phyloP scores from a whole-genome alignment of 768 basidiomycete species.

The Boletus huronensis region DNA sequence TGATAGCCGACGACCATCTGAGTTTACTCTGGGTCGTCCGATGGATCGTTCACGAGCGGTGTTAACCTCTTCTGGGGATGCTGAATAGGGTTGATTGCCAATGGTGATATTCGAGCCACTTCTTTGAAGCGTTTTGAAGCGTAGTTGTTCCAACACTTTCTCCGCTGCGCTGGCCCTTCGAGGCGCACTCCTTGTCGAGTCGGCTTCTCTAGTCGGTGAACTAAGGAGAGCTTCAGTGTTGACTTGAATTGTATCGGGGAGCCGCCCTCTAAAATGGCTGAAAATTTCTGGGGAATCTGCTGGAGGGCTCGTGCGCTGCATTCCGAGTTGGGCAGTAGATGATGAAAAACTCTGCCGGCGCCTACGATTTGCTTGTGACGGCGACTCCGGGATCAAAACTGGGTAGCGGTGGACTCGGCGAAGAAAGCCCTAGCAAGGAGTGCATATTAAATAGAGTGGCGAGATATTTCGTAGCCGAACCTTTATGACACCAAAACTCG shows the following conservation, averaged over 20 bases:
- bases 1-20: conserved; percentile 27
- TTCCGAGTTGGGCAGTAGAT: conserved; percentile 9
- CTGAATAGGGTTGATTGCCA: conserved; percentile 14
- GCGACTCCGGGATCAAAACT: conserved; percentile 51
- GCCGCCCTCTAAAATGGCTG: conserved; percentile 20
- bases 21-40: conserved; percentile 28
- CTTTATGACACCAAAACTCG: conserved; percentile 97
- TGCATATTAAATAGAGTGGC: neutral
- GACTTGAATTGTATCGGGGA: conserved; percentile 18
- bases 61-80: conserved; percentile 17
- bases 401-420: conserved; percentile 94
- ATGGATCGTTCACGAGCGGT: conserved; percentile 15
- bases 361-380: conserved; percentile 20
- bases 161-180: conserved; percentile 66
- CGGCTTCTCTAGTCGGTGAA: conserved; percentile 35
- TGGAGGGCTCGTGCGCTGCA: conserved; percentile 7
- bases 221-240: conserved; percentile 20
- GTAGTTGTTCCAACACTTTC: conserved; percentile 62
- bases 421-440: conserved; percentile 67
- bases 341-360: conserved; percentile 32
- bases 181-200: conserved; percentile 26
- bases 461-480: conserved; percentile 32
- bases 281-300: conserved; percentile 13
- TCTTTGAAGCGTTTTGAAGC: conserved; percentile 53
- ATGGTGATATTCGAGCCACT: conserved; percentile 23